phyloP scores from a whole-genome alignment of 2,329 filamentous ascomycete genomes.

The Phialocephala sp. region DNA sequence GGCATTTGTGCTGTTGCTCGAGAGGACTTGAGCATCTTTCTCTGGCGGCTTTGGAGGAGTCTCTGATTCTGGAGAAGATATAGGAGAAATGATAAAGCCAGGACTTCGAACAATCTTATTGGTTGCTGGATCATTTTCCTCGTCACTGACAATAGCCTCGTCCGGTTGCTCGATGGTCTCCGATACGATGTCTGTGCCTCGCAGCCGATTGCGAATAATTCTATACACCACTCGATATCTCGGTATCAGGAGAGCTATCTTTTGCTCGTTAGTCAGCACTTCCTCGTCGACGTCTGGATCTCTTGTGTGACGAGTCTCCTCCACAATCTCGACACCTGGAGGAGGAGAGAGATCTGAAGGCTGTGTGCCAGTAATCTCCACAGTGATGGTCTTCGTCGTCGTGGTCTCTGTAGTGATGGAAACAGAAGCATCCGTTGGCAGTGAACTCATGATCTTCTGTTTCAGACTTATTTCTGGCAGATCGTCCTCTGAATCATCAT shows the following conservation, averaged over 20 bases:
- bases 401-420: constrained; percentile 64
- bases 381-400: constrained; percentile 67
- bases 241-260: constrained; percentile 27
- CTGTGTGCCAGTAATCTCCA: constrained; percentile 62
- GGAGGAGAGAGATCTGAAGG: constrained; percentile 59
- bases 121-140: constrained; percentile 13
- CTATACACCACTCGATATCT: constrained; percentile 64
- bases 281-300: constrained; percentile 29
- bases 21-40: constrained; percentile 3
- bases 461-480: constrained; percentile 54
- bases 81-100: constrained; percentile 19
- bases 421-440: constrained; percentile 62
- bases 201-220: constrained; percentile 58
- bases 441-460: constrained; percentile 59
- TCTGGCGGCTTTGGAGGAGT: constrained; percentile 7
- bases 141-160: constrained; percentile 26
- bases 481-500: constrained; percentile 47
- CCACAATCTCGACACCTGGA: constrained; percentile 63
- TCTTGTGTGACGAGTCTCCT: constrained; percentile 47
- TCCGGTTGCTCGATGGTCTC: constrained; percentile 37
- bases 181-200: constrained; percentile 47
- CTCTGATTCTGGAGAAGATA: constrained; percentile 19
- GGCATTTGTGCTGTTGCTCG: constrained; percentile 4
- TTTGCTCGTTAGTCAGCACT: constrained; percentile 29
- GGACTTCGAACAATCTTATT: background rate